Conservation (phyloP, 495 filamentous ascomycete species). For the Penicillium pancosmium region DNA sequence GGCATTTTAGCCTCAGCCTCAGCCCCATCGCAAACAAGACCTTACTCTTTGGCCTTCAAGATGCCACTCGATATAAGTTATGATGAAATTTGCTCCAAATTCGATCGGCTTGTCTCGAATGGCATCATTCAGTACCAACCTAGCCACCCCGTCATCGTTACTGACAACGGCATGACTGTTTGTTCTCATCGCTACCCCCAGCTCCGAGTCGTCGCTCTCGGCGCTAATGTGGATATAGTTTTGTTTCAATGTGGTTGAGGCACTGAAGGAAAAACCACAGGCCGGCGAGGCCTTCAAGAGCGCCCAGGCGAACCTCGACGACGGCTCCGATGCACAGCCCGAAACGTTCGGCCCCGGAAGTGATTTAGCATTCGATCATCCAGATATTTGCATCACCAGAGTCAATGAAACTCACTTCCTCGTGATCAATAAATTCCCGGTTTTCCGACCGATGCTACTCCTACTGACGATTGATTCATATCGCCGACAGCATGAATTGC, state of each 20-base stretch:
- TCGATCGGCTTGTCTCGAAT: conserved; percentile 16
- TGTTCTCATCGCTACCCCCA: background rate
- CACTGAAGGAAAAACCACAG: conserved; percentile 15
- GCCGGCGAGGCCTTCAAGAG: conserved; percentile 8
- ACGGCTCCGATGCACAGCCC: background rate
- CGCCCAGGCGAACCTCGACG: background rate
- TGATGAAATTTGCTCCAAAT: conserved; percentile 21
- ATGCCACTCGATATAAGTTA: conserved; percentile 19
- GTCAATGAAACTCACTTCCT: conserved; percentile 36
- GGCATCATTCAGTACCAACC: conserved; percentile 18
- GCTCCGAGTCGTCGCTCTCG: background rate
- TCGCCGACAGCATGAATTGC: conserved; percentile 35
- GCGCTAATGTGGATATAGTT: conserved; percentile 8
- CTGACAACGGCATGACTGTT: conserved; percentile 19
- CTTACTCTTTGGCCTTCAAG: background rate
- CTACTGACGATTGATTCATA: conserved; percentile 42
- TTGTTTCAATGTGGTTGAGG: conserved; percentile 15
- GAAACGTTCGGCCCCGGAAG: conserved; percentile 17
- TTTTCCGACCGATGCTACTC: conserved; percentile 42
- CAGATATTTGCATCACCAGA: conserved; percentile 14
- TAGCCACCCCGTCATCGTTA: conserved; percentile 11
- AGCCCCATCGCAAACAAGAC: background rate
- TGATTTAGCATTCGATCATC: conserved; percentile 19
- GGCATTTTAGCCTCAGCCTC: background rate
- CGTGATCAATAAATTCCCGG: conserved; percentile 43